Conservation (phyloP, 2,329 filamentous ascomycete genomes). For the Lachnellula suecica region DNA sequence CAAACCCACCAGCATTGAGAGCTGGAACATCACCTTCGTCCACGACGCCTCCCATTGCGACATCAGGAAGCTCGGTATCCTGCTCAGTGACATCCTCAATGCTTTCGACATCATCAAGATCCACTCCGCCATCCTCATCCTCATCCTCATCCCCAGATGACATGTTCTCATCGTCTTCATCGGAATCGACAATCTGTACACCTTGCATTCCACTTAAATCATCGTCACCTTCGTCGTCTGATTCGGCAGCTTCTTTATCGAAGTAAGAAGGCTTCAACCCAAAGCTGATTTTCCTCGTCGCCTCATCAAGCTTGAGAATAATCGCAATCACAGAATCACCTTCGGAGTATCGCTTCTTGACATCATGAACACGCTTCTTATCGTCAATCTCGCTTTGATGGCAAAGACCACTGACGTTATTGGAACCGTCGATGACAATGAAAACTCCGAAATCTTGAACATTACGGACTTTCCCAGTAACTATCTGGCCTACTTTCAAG, state of each 20-base stretch:
- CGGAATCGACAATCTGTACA: constrained; percentile 33
- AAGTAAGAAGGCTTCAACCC: constrained; percentile 94
- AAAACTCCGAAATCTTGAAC: constrained; percentile 96
- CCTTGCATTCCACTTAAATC: constrained; percentile 39
- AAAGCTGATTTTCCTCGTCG: constrained; percentile 80
- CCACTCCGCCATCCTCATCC: constrained; percentile 35
- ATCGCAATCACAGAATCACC: constrained; percentile 94
- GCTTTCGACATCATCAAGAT: constrained; percentile 39
- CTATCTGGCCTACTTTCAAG: constrained; percentile 73
- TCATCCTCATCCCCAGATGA: constrained; percentile 27
- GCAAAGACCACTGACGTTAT: constrained; percentile 88
- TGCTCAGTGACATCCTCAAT: constrained; percentile 36
- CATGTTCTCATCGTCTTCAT: constrained; percentile 36
- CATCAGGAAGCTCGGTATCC: constrained; percentile 21
- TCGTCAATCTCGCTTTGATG: constrained; percentile 93
- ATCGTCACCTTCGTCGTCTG: constrained; percentile 46
- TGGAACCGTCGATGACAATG: constrained; percentile 82
- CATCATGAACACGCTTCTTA: constrained; percentile 74
- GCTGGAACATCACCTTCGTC: constrained; percentile 41
- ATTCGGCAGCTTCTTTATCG: constrained; percentile 56
- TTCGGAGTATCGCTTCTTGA: constrained; percentile 84
- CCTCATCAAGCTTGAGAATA: constrained; percentile 73
- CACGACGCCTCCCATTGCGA: constrained; percentile 34
- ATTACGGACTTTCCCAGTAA: constrained; percentile 89
- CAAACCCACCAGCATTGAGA: constrained; percentile 75